These are phyloP conservation scores for Diaporthe sp. DNA, from an alignment of 2,329 filamentous ascomycete species.

Conservation along the genomic window DNA sequence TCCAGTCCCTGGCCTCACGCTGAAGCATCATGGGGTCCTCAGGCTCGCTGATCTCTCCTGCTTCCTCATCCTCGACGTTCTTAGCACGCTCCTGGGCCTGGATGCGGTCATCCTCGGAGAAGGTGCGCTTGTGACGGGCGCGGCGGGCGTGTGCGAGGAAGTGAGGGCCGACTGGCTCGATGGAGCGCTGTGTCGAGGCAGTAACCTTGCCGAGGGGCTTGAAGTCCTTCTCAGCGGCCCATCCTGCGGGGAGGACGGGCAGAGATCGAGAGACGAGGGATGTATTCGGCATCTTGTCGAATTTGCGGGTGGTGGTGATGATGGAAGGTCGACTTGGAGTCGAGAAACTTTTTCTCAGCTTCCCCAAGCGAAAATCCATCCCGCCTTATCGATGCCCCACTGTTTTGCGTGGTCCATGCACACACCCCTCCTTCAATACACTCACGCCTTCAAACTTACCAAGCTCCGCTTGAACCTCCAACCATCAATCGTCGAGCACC, in stretches of 20 bases:
- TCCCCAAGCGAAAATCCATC: constrained; percentile 10
- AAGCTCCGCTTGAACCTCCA: no score
- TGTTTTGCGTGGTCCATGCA: background rate
- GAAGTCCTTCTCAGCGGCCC: constrained; percentile 92
- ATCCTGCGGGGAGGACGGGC: constrained; percentile 81
- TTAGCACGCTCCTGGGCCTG: constrained; percentile 95
- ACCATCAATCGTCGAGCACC: background rate
- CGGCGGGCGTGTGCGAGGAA: constrained; percentile 97
- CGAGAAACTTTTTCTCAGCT: constrained; percentile 34
- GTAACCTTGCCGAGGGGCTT: constrained; percentile 84
- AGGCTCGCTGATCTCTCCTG: constrained; percentile 90
- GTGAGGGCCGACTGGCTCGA: constrained; percentile 96
- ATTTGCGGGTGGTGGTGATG: background rate
- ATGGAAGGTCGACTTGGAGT: background rate
- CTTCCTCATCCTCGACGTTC: constrained; percentile 92
- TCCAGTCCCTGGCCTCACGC: constrained; percentile 99
- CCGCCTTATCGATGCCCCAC: constrained; percentile 2
- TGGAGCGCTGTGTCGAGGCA: constrained; percentile 81
- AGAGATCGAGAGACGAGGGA: constrained; percentile 72
- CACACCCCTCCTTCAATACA: background rate
- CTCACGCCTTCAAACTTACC: background rate
- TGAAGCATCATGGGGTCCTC: constrained; percentile 94
- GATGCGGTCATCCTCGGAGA: constrained; percentile 98
- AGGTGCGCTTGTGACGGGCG: constrained; percentile 95
- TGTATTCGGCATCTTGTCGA: constrained; percentile 69